Base-by-base conservation (phyloP, 106 monocot species). In the Cymbidium sinense region DNA sequence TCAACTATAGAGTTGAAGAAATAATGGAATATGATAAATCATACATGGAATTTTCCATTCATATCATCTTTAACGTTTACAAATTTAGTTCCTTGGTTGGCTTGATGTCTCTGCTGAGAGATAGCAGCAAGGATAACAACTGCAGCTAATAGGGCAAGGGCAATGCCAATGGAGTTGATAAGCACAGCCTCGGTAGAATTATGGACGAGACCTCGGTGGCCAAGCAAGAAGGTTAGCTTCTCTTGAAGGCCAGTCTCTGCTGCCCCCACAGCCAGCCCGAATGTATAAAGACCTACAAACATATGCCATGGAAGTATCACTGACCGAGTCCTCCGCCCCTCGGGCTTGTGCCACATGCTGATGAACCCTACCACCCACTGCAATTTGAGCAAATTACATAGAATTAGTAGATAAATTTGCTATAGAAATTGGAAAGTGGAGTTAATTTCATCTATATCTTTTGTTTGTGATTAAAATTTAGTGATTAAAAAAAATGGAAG, bases 241-340 rank as follows among this genome's bases (percentile, higher is more conserved):
- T 93, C 93, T 8, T 85, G 70, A 27, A 93, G 88, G 34, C 93
- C 93, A 0, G 90, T 85, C 83, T 90, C 90, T 0, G 90, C 93
- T 1, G 90, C 85, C 15, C n/a, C 83, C 44, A 93, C 90, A 0
- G 86, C 88, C 1, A 93, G 81, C 18, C 75, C 79, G 54, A 88
- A 90, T 0, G 90, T 88, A 80, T 90, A 93, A 10, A 93, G 74
- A 13, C 90, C 90, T 3, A 84, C 1, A 74, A 88, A 90, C 1
- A 87, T 73, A 50, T 88, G 90, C 90, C 90, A 90, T 2, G 93
- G 93, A 13, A 90, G 88, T 31, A 85, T 36, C 0, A 20, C 1
- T 3, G 77, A 58, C 21, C 86, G 77, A 18, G 88, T 69, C 65
- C 77, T 70, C 18, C 90, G 80, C 1, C 78, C 73, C 85, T 90